Base-by-base conservation (phyloP, 805 yeast genomes). In the Starmerella kuoi region DNA sequence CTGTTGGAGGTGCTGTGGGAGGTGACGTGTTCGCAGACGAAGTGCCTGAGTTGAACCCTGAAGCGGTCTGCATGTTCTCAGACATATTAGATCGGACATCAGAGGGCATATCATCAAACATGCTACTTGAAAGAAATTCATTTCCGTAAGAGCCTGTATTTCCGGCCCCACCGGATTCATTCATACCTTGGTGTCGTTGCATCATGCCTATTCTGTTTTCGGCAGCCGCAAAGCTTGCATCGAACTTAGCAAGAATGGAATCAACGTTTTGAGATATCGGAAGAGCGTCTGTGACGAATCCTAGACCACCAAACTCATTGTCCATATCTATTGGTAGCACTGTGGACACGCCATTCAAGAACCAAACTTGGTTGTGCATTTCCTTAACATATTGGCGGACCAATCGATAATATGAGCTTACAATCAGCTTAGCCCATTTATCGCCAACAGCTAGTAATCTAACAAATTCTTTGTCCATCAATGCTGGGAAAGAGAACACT, bases 271-370 rank as follows among this genome's bases (percentile, higher is more conserved):
- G 54, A 18, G 50, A 46, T 5, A 55, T 48, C 3, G 41, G 74
- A 67, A 34, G 41, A 7, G 57, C 58, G 26, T 51, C 93, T 83
- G 31, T 53, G 5, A 55, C 50, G 32, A 55, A 55, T 4, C 59
- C 59, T 5, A 55, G 49, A 3, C 94, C 94, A 12, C 87, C 77
- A 56, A 83, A 81, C 41, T 55, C 47, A 54, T 80, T 85, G 53
- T 87, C 95, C 41, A 84, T 94, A 59, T 86, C 94, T 9, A 79
- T 93, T 0, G 95, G 95, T 37, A 87, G 67, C 1, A 86, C 94
- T 41, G 77, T 76, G 4, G 91, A 74, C 2, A 85, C 91, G 3
- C 96, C 96, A 61, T 87, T 94, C 49, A 87, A 66, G 53, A 87
- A 86, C 96, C 96, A 87, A 15, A 87, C 93, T 52, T 74, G 74